Evolutionary conservation across 1,284 basidiomycete genomes (phyloP).

Genomic region (Moesziomyces parantarcticus): DNA sequence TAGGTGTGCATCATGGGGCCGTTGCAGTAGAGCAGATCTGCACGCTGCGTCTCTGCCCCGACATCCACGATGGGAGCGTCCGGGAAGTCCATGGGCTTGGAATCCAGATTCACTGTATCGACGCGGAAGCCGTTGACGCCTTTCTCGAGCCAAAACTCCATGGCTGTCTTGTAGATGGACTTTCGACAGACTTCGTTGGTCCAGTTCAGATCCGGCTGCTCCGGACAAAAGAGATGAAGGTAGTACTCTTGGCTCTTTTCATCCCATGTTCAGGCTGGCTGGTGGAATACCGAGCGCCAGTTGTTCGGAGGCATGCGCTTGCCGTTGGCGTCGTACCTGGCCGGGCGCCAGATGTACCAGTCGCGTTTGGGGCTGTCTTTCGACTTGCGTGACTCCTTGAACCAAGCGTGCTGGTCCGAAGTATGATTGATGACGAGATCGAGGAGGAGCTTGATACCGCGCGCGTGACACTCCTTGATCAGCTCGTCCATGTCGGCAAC

Average conservation of each 20-base stretch:
- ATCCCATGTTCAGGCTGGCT: constrained; percentile 80
- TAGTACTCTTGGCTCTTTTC: constrained; percentile 78
- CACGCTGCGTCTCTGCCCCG: too few relatives aligned
- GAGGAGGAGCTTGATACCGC: constrained; percentile 81
- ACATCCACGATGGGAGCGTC: too few relatives aligned
- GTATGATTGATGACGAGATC: constrained; percentile 85
- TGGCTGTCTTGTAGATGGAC: constrained; percentile 73
- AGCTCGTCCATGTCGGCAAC: constrained; percentile 79
- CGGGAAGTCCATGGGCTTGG: too few relatives aligned
- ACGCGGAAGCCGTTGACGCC: constrained; percentile 79
- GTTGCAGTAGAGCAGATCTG: too few relatives aligned
- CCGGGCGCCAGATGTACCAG: constrained; percentile 81
- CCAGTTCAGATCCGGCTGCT: constrained; percentile 85
- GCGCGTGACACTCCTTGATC: constrained; percentile 73
- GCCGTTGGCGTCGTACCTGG: constrained; percentile 72
- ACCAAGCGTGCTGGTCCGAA: constrained; percentile 77
- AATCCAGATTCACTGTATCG: constrained; percentile 44
- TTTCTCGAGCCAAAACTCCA: constrained; percentile 79
- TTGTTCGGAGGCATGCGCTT: constrained; percentile 74
- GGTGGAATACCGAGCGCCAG: constrained; percentile 78
- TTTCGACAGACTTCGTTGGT: constrained; percentile 74
- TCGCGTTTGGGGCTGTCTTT: constrained; percentile 75
- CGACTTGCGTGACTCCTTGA: constrained; percentile 75
- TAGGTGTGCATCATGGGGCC: too few relatives aligned
- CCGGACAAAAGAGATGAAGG: constrained; percentile 77